Percentiles rank a stretch among this genome's conserved stretches.
Conservation (phyloP, 345 rosid genomes). For the Aegle marmelos region DNA sequence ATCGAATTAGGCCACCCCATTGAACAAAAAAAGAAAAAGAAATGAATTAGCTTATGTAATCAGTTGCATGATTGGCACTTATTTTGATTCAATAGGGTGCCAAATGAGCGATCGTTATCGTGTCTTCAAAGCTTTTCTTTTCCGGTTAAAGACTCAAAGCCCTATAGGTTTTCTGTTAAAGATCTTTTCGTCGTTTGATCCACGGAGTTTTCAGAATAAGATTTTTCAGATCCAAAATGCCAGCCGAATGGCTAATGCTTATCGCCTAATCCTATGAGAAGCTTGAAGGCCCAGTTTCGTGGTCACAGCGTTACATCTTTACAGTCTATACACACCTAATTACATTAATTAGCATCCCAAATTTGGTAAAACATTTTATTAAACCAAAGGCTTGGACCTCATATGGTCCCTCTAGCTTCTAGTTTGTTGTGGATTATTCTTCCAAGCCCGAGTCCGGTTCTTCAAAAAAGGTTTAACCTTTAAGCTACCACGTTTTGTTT, state of each 20-base stretch:
- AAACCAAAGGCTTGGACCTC: conserved; percentile 7
- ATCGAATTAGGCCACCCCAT: too few species aligned
- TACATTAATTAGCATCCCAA: too few species aligned
- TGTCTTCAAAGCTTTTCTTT: not conserved
- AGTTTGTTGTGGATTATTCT: conserved; percentile 7
- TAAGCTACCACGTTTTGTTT: not conserved
- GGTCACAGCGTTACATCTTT: not conserved
- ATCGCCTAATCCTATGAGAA: not conserved
- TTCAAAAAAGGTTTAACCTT: not conserved
- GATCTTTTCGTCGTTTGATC: not conserved
- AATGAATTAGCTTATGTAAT: too few species aligned
- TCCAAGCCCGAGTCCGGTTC: not conserved
- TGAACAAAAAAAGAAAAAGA: too few species aligned
- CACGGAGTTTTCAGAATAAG: not conserved
- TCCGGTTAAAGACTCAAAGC: not conserved
- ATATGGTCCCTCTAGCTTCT: not conserved
- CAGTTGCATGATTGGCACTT: not conserved
- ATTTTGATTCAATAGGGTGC: not conserved
- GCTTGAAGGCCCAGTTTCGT: conserved; percentile 9
- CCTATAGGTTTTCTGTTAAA: not conserved
- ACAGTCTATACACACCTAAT: not conserved
- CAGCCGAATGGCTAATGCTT: not conserved
- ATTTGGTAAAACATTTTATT: not conserved
- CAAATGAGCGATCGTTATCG: not conserved
- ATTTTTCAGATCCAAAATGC: not conserved